Base-by-base conservation (phyloP, 2,329 filamentous ascomycete species). In the Lecanicillium sp. region DNA sequence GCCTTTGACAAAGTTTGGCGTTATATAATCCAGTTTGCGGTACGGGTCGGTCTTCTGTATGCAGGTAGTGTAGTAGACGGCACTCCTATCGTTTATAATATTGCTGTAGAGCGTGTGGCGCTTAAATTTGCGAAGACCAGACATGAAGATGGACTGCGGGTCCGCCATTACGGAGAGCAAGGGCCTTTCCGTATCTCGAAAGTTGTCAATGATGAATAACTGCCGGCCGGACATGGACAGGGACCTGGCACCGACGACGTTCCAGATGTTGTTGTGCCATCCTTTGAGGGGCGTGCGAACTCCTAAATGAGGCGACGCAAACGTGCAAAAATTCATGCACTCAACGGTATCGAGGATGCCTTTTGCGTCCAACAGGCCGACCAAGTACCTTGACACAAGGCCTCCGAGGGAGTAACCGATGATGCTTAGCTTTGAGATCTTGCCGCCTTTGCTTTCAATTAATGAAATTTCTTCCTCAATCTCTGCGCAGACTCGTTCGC, bases 281-380 rank as follows among this genome's bases (percentile, higher is more conserved):
- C 83, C 83, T 33, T 73, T 75, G 31, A 80, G 61, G 2, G 85
- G 84, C 2, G 78, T 77, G 35, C 83, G 71, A 2, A 84, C 83
- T n/a, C 85, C 85, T 7, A 89, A 70, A 60, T 89, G 85, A 17
- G 85, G 90, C 22, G 84, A 82, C 5, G 85, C 90, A 60, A 96
- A 95, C 1, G 89, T 95, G 3, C 83, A 86, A 61, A 96, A 95
- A 67, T 94, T 95, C 61, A 90, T 75, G 47, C 90, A 90, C 54
- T 87, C 73, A 18, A 96, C 70, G 42, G 72, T 71, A 41, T 94
- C 81, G 41, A 96, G 79, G 42, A 86, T 70, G 8, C 88, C 87
- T 51, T 83, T 85, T 39, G 85, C 80, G 50, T 89, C 78, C 4
- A 96, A 69, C 51, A 96, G 64, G 0, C 90, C 90, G 41, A 95